Evolutionary conservation across 2,329 filamentous ascomycete species (phyloP), one percentile per base, ranked within the genome.

Genomic region (Colletotrichum phormii): DNA sequence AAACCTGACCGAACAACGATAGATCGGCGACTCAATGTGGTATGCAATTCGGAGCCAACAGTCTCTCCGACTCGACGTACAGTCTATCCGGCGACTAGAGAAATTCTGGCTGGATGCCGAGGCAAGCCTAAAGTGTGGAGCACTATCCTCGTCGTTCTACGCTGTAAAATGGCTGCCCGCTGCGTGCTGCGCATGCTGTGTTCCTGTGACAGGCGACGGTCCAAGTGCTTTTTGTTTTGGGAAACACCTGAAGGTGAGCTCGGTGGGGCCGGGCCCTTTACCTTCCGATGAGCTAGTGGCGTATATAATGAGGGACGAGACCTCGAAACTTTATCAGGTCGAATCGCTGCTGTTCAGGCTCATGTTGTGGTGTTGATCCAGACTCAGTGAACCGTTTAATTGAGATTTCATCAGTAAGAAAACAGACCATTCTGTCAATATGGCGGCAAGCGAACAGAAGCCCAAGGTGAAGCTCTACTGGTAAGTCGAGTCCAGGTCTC

Each of bases 401-500:
- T 11, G 22, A 53, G n/a, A 54, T 11, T 7, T 15, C 6, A 54
- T 26, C 18, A 13, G 8, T 11, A 55, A 35, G 24, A 26, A 11
- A 22, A 53, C 5, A 26, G 18, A 24, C 13, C 9, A 64, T 9
- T 8, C 29, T 13, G 3, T 37, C 35, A 37, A 24, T 33, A 57
- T 46, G 12, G 70, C 70, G 71, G 15, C 71, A 31, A n/a, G 49
- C 22, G 74, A 77, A 49, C 77, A 79, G 64, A 79, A 84, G 54
- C 82, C 88, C 65, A 90, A 91, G 76, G 84, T 93, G 74, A 92
- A 87, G 71, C 86, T 93, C 46, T 90, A 92, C 81, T 93, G 91
- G 91, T 92, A 82, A 67, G 80, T 77, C 13, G 31, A 5, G 12
- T 11, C 13, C n/a, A 11, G 1, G 12, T 2, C 29, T 15, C 29